These are phyloP conservation scores for Ustilago hordei DNA, from an alignment of 1,284 basidiomycete genomes.

Conservation along the genomic window DNA sequence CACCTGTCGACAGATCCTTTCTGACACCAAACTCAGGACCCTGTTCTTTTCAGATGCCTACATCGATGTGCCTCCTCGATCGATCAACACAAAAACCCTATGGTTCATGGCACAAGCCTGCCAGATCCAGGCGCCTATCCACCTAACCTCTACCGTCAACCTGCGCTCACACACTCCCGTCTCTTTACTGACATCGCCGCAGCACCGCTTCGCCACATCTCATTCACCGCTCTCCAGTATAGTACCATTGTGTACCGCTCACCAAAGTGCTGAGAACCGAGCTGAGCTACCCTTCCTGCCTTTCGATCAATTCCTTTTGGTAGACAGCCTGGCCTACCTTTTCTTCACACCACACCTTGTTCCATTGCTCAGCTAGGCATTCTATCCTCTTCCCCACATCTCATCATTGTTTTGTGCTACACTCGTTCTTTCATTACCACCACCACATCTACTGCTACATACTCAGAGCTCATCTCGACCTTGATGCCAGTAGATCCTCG, in stretches of 20 bases:
- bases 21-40: neutral
- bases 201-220: neutral
- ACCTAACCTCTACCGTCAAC: constrained; percentile 19
- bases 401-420: constrained; percentile 4
- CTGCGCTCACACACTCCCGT: neutral
- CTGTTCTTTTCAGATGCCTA: neutral
- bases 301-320: neutral
- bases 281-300: constrained; percentile 14
- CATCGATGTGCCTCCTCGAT: constrained; percentile 15
- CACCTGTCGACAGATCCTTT: constrained; percentile 3
- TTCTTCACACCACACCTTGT: constrained; percentile 3
- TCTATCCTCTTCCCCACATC: constrained; percentile 2
- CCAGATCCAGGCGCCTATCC: constrained; percentile 19
- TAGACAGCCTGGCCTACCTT: constrained; percentile 10
- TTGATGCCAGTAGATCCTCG: constrained; percentile 2
- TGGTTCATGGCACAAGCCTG: constrained; percentile 18
- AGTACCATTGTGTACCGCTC: constrained; percentile 21
- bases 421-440: constrained; percentile 1
- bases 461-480: neutral
- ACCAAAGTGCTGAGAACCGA: constrained; percentile 10
- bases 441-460: neutral
- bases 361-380: neutral
- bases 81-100: constrained; percentile 2
- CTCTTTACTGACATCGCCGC: constrained; percentile 9
- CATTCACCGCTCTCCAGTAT: constrained; percentile 17